Base-by-base conservation (phyloP, 805 yeast genomes). In the Wickerhamomyces canadensis region DNA sequence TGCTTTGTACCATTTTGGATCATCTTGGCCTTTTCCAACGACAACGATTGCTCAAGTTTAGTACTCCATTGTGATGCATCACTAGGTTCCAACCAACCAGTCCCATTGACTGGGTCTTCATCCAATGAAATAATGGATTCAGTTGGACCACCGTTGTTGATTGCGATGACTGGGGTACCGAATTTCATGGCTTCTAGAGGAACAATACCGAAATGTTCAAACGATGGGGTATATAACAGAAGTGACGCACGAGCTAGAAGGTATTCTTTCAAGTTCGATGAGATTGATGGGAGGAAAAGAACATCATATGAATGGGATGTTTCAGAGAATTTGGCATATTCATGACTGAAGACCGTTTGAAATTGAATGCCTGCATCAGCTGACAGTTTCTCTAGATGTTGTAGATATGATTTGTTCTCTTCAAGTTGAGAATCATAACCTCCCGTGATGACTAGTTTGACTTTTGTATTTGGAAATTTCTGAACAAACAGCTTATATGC, bases 121-220 rank as follows among this genome's bases (percentile, higher is more conserved):
- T 59, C 62, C 10, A 64, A 41, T 3, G 70, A 55, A 3, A 54
- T 45, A 4, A 68, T 52, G 0, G 96, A 81, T 55, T 93, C 99
- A 25, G 80, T 61, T 0, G 98, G 98, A 0, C 99, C 99, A 19
- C 98, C 99, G 27, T 78, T 78, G 52, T 84, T 78, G 5, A 82
- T 80, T 0, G 96, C 96, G 35, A 93, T 62, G 0, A 89, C 96
- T 0, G 95, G 87, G 0, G 81, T 80, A 21, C 84, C 82, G 40
- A 75, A 68, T 33, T 81, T 70, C 97, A 93, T 89, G 11, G 96
- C 89, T 57, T 93, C 98, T 13, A 93, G 69, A 2, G 99, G 99
- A 9, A 93, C 99, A 45, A 93, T 93, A 12, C 99, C 99, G 56
- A 93, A 93, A 62, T 93, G 99, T 59, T 93, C 98, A 50, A 73